Evolutionary conservation across 768 basidiomycete species (phyloP).

Genomic region (Chalciporus sphaerocephalus): DNA sequence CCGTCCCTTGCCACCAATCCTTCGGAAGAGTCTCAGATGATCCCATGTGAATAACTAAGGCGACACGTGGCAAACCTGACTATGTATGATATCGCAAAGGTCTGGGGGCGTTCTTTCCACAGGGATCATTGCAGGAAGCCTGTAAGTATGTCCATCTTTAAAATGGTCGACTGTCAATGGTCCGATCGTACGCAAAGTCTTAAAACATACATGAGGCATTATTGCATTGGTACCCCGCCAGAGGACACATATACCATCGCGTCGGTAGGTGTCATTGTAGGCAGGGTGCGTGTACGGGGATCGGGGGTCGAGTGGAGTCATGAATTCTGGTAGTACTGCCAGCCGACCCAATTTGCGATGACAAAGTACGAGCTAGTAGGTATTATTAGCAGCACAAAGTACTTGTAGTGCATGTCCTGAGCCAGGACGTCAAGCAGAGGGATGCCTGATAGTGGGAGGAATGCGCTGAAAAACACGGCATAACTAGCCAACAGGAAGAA

Average conservation of each 20-base stretch:
- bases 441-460: slow-evolving; percentile 51
- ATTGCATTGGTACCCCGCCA: slow-evolving; percentile 9
- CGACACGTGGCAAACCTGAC: slow-evolving; percentile 12
- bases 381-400: slow-evolving; percentile 71
- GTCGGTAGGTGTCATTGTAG: not conserved
- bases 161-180: slow-evolving; percentile 15
- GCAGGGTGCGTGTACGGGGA: slow-evolving; percentile 6
- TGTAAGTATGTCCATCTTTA: slow-evolving; percentile 13
- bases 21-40: no score
- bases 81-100: not conserved
- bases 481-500: slow-evolving; percentile 60
- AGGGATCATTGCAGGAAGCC: slow-evolving; percentile 22
- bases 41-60: not conserved
- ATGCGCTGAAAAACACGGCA: slow-evolving; percentile 61
- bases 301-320: slow-evolving; percentile 33
- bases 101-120: slow-evolving; percentile 9
- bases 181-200: slow-evolving; percentile 18
- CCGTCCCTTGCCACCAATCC: not conserved
- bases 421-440: slow-evolving; percentile 55
- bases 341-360: slow-evolving; percentile 98
- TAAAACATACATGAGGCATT: slow-evolving; percentile 20
- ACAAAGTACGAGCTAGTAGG: slow-evolving; percentile 85
- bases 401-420: slow-evolving; percentile 85
- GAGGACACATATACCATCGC: slow-evolving; percentile 6
- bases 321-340: slow-evolving; percentile 95